These are phyloP conservation scores for Madurella mycetomatis DNA, from an alignment of 2,329 filamentous ascomycete species.

Conservation along the genomic window DNA sequence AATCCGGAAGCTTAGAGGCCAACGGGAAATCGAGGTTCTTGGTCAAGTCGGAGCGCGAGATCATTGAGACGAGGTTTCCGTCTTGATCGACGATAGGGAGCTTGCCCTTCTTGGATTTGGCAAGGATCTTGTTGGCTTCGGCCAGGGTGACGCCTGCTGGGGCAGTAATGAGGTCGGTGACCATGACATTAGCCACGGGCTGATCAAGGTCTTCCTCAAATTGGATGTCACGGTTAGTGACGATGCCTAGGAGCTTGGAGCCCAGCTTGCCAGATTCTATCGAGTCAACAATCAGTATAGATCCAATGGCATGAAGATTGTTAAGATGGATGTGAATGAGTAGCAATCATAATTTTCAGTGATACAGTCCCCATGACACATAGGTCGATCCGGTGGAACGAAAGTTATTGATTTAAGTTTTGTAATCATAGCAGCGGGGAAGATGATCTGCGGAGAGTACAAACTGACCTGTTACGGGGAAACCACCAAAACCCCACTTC, in stretches of 20 bases:
- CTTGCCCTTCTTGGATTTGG: constrained; percentile 97
- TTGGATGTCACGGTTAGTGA: constrained; percentile 96
- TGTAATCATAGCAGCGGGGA: constrained; percentile 64
- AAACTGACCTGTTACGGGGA: constrained; percentile 92
- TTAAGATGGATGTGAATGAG: constrained; percentile 18
- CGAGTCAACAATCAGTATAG: constrained; percentile 35
- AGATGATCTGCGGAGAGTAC: constrained; percentile 11
- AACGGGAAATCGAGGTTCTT: constrained; percentile 98
- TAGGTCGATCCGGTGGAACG: constrained; percentile 98
- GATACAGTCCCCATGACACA: constrained; percentile 75
- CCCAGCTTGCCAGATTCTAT: constrained; percentile 86
- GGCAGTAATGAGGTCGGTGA: constrained; percentile 88
- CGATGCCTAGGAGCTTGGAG: constrained; percentile 94
- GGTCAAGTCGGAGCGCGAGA: constrained; percentile 91
- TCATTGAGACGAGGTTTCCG: constrained; percentile 84
- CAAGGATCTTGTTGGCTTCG: constrained; percentile 90
- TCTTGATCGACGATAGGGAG: constrained; percentile 83
- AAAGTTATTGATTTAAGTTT: constrained; percentile 89
- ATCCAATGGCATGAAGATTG: constrained; percentile 26
- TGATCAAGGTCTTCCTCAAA: constrained; percentile 75
- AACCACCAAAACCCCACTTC: constrained; percentile 97
- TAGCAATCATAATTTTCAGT: constrained; percentile 43
- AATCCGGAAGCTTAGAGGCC: constrained; percentile 91
- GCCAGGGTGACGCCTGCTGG: constrained; percentile 73
- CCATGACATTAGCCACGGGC: constrained; percentile 87